Conservation (phyloP, 2,329 filamentous ascomycete species). For the Ascocoryne sarcoides region DNA sequence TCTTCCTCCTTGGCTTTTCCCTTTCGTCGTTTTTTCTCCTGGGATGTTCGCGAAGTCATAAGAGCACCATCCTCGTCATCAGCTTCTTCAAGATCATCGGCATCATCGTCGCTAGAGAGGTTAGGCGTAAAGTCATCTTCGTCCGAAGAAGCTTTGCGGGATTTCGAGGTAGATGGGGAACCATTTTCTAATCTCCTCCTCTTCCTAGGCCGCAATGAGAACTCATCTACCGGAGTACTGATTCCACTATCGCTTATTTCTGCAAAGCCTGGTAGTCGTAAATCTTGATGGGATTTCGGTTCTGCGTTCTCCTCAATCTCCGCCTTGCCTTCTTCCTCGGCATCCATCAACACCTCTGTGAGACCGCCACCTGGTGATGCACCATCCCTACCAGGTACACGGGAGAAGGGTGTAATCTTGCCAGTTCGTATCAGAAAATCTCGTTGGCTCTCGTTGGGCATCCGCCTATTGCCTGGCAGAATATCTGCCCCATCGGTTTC, state of each 20-base stretch:
- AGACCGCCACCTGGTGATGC: constrained; percentile 59
- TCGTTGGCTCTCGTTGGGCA: constrained; percentile 74
- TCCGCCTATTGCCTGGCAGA: constrained; percentile 44
- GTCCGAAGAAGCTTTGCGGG: constrained; percentile 23
- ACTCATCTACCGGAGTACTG: constrained; percentile 39
- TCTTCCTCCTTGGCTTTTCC: constrained; percentile 24
- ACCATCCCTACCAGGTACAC: constrained; percentile 49
- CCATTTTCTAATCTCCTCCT: constrained; percentile 37
- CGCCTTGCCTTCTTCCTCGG: constrained; percentile 57
- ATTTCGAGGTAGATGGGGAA: constrained; percentile 14
- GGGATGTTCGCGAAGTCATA: constrained; percentile 5
- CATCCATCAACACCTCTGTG: constrained; percentile 70
- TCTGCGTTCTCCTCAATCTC: constrained; percentile 34
- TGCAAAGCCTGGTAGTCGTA: constrained; percentile 65
- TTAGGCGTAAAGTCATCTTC: constrained; percentile 29
- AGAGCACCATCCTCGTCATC: constrained; percentile 30
- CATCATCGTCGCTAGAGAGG: constrained; percentile 16
- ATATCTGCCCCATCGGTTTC: constrained; percentile 36
- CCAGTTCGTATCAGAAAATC: constrained; percentile 92
- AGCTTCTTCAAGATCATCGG: constrained; percentile 25
- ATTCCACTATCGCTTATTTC: constrained; percentile 35
- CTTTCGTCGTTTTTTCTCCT: constrained; percentile 29
- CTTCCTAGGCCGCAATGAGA: constrained; percentile 50
- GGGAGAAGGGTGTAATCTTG: constrained; percentile 91
- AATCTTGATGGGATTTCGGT: constrained; percentile 59